A percentile compares a stretch with the other conserved stretches of the same genome.
Conservation (phyloP, 176 grass and related monocot species). For the Chrysopogon serrulatus region DNA sequence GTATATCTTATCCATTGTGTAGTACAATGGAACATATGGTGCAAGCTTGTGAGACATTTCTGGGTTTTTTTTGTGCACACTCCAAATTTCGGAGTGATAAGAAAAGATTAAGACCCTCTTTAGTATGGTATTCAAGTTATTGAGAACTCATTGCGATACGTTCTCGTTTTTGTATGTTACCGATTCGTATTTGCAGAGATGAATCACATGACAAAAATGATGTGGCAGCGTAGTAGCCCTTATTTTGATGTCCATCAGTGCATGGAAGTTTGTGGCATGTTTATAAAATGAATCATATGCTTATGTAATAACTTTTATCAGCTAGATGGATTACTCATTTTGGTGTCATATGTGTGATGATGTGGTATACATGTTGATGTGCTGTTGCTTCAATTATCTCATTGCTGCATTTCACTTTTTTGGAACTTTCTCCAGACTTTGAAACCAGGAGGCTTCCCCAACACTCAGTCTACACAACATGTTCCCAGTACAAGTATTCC, state of each 20-base stretch:
- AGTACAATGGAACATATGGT: background rate
- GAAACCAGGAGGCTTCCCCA: conserved; percentile 64
- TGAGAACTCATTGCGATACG: background rate
- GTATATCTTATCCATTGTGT: background rate
- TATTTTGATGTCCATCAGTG: background rate
- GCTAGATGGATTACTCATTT: background rate
- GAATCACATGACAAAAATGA: background rate
- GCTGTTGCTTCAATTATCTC: conserved; percentile 4
- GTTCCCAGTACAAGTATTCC: conserved; percentile 58
- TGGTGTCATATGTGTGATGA: background rate
- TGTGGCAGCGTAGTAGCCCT: background rate
- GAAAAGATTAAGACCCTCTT: background rate
- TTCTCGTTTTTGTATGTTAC: background rate
- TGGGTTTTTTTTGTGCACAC: background rate
- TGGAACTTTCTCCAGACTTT: conserved; percentile 47
- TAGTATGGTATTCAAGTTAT: background rate
- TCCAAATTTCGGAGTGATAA: background rate
- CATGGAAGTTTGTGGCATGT: background rate
- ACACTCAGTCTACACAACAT: conserved; percentile 51
- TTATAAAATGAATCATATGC: background rate
- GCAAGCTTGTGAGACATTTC: background rate
- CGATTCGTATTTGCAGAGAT: background rate
- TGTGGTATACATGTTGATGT: background rate
- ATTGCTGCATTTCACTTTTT: conserved; percentile 18
- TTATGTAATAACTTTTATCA: background rate